Evolutionary conservation across 495 filamentous ascomycete genomes (phyloP), one percentile per base, ranked within the genome.

Genomic region (Lepidopterella palustris): DNA sequence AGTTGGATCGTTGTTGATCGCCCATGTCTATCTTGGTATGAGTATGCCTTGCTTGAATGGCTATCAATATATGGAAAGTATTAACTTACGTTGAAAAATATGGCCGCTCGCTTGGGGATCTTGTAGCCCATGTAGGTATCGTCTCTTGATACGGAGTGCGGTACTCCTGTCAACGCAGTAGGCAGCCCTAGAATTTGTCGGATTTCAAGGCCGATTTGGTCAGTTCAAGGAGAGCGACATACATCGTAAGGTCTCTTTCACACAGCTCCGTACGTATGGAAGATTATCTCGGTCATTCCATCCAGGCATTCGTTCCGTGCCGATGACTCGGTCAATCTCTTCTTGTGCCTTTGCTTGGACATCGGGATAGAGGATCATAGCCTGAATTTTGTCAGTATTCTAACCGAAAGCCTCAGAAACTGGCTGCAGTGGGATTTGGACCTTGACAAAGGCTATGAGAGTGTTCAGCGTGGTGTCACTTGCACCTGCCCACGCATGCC

Each of bases 91-190:
- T 69, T 67, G 42, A 56, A 51, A 35, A 70, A 29, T 24, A 70
- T 42, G 8, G 47, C 60, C 23, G 66, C 64, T 13, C 62, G 59
- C 49, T 68, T 62, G 26, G 66, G 70, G 32, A 69, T 71, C 54
- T 48, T 59, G 56, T 51, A 71, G 59, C 66, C 67, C 55, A 55
- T 67, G 47, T 71, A 74, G 4, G 62, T 31, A 50, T 74, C 71
- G 15, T 77, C 74, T 23, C 62, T 58, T 4, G 65, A 60, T 11
- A 64, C 63, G 9, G 59, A 61, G 59, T 78, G 73, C 4, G 75
- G 71, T 1, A 74, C 67, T 8, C 61, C 61, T 4, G 62, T 62
- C 25, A 67, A 59, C 3, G 65, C 59, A 2, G 61, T 65, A 5
- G 67, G 67, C 59, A 68, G 64, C 66, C 66, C 27, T 32, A 1